These are phyloP conservation scores for Rhizophagus prolifer DNA, from an alignment of 192 early-diverging fungal genomes.

Conservation along the genomic window DNA sequence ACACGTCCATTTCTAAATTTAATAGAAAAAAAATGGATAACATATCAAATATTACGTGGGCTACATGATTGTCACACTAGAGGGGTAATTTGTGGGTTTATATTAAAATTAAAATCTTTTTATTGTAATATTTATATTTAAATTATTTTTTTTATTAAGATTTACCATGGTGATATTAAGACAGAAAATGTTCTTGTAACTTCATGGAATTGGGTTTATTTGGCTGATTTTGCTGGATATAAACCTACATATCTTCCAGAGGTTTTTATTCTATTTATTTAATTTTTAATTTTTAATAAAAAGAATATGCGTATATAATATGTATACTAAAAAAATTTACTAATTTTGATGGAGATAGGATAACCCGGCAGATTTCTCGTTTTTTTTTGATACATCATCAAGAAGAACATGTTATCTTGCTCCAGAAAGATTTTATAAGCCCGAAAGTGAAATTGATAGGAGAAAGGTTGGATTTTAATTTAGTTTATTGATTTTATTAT, in stretches of 20 bases:
- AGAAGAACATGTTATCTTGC: slow-evolving; percentile 92
- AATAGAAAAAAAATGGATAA: slow-evolving; percentile 94
- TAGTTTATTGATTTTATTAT: slow-evolving; percentile 1
- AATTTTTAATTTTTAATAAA: neutral
- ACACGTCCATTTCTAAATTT: slow-evolving; percentile 88
- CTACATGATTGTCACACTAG: slow-evolving; percentile 75
- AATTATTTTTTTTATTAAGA: slow-evolving; percentile 35
- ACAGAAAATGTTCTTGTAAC: slow-evolving; percentile 94
- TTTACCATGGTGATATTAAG: slow-evolving; percentile 96
- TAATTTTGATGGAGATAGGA: slow-evolving; percentile 53
- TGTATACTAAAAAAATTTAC: neutral
- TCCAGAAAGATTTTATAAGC: slow-evolving; percentile 90
- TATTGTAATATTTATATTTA: neutral
- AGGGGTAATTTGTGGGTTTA: neutral
- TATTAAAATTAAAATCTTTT: neutral
- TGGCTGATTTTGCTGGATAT: slow-evolving; percentile 86
- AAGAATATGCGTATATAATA: no score
- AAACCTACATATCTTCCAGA: slow-evolving; percentile 94
- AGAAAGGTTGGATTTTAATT: slow-evolving; percentile 34
- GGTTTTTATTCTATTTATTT: slow-evolving; percentile 37
- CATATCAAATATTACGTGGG: slow-evolving; percentile 82
- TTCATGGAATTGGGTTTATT: slow-evolving; percentile 92
- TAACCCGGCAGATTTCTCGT: slow-evolving; percentile 93
- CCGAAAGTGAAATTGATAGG: slow-evolving; percentile 61
- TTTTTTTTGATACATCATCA: slow-evolving; percentile 92